Base-by-base conservation (phyloP, 352 stramenopile species). In the Pythium scleroteichum region DNA sequence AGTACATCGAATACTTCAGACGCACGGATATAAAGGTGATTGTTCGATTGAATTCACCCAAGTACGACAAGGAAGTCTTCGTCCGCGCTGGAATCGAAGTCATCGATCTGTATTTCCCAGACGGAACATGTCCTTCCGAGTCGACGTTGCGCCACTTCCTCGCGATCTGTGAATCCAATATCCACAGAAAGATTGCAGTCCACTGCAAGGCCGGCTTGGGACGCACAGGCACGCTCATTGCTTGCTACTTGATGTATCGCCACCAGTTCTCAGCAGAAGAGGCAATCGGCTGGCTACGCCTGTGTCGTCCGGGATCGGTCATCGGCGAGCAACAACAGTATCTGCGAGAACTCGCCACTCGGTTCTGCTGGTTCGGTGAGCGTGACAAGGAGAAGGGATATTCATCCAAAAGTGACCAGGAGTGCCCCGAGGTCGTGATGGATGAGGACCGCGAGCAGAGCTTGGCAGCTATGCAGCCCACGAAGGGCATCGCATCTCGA, bases 191-290 rank as follows among this genome's bases (percentile, higher is more conserved):
- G 29, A 83, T 98, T 57, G 96, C 93, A 0, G 89, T 99, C 26
- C 96, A 99, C 73, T 99, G 96, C 72, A 98, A 98, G 73, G 96
- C 95, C 3, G 96, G 96, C 0, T 71, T 99, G 4, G 96, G 94
- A 17, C 75, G 96, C 38, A 98, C 95, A 0, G 96, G 96, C 4
- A 98, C 92, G 7, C 95, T 95, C 57, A 98, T 98, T 49, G 95
- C 88, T 8, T 90, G 84, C 35, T 97, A 97, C 57, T 66, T 98
- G 26, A 99, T 99, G 92, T 95, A 98, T 66, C 86, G 94, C 41
- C 95, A 94, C 62, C 57, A 72, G 2, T 91, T 98, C 44, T 97
- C 91, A 0, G 95, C 95, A 1, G 78, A 79, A 20, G 91, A 98
- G 77, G 88, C 80, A 4, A 97, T 98, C 71, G 92, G 77, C 2